Percentiles rank a stretch among this genome's conserved stretches.
Evolutionary conservation across 1,284 basidiomycete species (phyloP).

Genomic region (Marasmius oreades): DNA sequence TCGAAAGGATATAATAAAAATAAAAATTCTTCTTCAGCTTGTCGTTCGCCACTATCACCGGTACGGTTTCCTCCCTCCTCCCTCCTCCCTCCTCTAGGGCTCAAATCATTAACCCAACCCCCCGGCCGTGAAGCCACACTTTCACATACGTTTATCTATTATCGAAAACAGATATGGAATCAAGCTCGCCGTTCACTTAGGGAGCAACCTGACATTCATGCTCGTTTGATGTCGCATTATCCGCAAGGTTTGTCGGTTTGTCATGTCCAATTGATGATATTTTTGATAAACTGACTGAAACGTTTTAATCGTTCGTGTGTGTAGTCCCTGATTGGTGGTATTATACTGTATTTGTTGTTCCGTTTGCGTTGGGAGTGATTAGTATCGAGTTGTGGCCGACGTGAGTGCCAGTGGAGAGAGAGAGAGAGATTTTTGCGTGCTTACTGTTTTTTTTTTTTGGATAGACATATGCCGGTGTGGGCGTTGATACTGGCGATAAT

Average conservation of each 20-base stretch:
- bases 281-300: no score
- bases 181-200: conserved; percentile 54
- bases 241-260: conserved; percentile 49
- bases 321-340: conserved; percentile 21
- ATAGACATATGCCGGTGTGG: conserved; percentile 32
- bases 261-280: no score
- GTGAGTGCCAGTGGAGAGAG: no score
- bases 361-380: conserved; percentile 59
- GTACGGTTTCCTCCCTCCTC: conserved; percentile 11
- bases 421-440: no score
- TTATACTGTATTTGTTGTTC: conserved; percentile 34
- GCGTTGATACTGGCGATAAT: conserved; percentile 35
- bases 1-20: no score
- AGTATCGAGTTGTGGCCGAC: conserved; percentile 70
- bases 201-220: conserved; percentile 84
- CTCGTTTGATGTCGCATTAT: conserved; percentile 76
- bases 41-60: conserved; percentile 63
- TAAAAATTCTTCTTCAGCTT: no score
- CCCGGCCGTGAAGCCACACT: conserved; percentile 21
- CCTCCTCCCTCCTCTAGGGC: neutral
- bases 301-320: no score
- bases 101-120: neutral
- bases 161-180: conserved; percentile 68
- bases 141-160: conserved; percentile 70
- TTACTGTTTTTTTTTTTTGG: conserved; percentile 38